Base-by-base conservation (phyloP, 805 yeast genomes). In the Komagataella phaffii region DNA sequence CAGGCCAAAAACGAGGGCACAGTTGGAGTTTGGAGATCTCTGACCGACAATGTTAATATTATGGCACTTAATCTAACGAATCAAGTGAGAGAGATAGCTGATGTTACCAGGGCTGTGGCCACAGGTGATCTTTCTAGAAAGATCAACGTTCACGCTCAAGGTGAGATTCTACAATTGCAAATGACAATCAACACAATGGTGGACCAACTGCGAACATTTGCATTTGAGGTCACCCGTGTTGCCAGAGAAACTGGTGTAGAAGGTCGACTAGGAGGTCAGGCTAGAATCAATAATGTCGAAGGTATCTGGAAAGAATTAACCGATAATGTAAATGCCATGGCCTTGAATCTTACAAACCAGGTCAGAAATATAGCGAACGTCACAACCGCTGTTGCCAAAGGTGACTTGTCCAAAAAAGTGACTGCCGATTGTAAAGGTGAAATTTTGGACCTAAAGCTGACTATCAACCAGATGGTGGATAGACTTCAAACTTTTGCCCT, bases 241-340 rank as follows among this genome's bases (percentile, higher is more conserved):
- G 91, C 95, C 2, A 74, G 93, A 53, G 95, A 88, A 64, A 89
- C 89, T 19, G 96, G 96, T 64, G 95, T 87, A 17, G 86, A 86
- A 58, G 96, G 96, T 55, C 76, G 88, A 49, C 72, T 87, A 51
- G 96, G 96, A 51, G 96, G 96, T 7, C 96, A 87, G 64, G 95
- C 95, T 1, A 76, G 80, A 54, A 83, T 84, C 52, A 81, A 79
- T 53, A 83, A 81, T 53, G 90, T 86, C 24, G 86, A 83, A 57
- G 96, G 96, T 52, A 85, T 86, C 53, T 87, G 96, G 96, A 81
- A 83, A 60, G 90, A 85, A 61, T 73, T 88, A 47, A 83, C 95
- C 2, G 96, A 87, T 64, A 87, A 87, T 59, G 87, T 87, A 52
- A 88, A 87, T 63, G 91, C 95, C 46, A 87, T 87, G 96, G 95